Evolutionary conservation across 75 land plant species (phyloP), one percentile per base, ranked within the genome.

Genomic region (Ceratopteris richardii): DNA sequence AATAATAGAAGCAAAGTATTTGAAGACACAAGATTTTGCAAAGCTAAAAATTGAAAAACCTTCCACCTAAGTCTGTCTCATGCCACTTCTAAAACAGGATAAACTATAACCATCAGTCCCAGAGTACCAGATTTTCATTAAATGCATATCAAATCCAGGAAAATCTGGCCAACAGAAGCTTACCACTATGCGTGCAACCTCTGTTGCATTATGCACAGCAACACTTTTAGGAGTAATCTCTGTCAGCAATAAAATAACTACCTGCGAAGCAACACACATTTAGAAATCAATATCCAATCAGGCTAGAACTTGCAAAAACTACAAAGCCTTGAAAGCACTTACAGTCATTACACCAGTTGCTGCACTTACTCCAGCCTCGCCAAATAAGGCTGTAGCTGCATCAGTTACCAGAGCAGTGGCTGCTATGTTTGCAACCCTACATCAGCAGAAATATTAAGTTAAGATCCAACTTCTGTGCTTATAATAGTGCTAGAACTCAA

Each of bases 291-390:
- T 7, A 2, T 27, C 19, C 13, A 24, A 61, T 54, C 29, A 18
- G 1, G 61, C 28, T n/a, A 40, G 14, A 40, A 10, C 42, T 10
- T 10, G 17, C 22, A 24, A 44, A 22, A 26, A 23, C 10, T 23
- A 23, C 17, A 16, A 43, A 57, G 37, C 23, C 47, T 20, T 25
- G 57, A 25, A 57, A 10, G 52, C 24, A 84, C 85, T 48, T 74
- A 87, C 93, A 31, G 93, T 87, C 97, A 91, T 87, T 42, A 91
- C 82, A 71, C 97, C 93, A 29, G 93, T 91, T 29, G 97, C 97
- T 67, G 93, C 93, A 63, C 77, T 82, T 33, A 91, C 73, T 42
- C 97, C 93, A 73, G 97, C 97, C 80, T 91, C 97, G 39, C 97
- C 97, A 80, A 87, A 91, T 18, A 82, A 60, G 36, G 86, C 66